Conservation (phyloP, 2,329 filamentous ascomycete genomes). For the Fusarium nygamai region DNA sequence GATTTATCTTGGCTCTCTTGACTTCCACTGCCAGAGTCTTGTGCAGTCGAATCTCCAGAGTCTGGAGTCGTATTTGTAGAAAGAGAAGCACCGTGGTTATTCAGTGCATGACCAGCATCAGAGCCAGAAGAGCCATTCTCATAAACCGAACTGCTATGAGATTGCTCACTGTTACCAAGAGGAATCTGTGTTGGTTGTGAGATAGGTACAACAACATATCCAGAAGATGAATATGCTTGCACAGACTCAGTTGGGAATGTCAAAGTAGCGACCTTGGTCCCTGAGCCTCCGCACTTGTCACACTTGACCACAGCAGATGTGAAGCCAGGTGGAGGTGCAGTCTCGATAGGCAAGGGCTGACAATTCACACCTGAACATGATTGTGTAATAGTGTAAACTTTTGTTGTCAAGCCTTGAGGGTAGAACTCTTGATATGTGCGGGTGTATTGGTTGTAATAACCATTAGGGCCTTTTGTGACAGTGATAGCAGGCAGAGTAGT, state of each 20-base stretch:
- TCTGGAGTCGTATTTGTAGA: not conserved
- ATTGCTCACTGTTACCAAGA: not conserved
- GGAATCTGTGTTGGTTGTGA: not conserved
- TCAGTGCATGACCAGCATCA: not conserved
- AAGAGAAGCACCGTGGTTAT: not conserved
- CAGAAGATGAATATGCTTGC: constrained; percentile 14
- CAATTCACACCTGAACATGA: constrained; percentile 5
- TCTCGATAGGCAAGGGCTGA: not conserved
- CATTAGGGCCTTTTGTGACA: not conserved
- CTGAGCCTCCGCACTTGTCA: not conserved
- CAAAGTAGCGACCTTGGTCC: not conserved
- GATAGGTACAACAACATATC: not conserved
- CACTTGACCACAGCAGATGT: constrained; percentile 10
- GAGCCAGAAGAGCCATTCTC: not conserved
- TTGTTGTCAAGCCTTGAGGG: not conserved
- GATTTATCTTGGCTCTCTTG: not conserved
- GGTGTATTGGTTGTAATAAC: not conserved
- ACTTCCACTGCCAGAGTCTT: not conserved
- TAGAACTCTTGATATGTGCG: constrained; percentile 10
- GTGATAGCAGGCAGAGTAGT: not conserved
- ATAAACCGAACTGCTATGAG: not conserved
- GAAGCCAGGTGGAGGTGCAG: constrained; percentile 8
- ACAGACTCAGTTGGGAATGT: constrained; percentile 4
- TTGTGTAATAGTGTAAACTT: not conserved
- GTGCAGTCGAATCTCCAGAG: not conserved